These are phyloP conservation scores for Chlorencoelia australis DNA, from an alignment of 2,329 filamentous ascomycete genomes.

Conservation along the genomic window DNA sequence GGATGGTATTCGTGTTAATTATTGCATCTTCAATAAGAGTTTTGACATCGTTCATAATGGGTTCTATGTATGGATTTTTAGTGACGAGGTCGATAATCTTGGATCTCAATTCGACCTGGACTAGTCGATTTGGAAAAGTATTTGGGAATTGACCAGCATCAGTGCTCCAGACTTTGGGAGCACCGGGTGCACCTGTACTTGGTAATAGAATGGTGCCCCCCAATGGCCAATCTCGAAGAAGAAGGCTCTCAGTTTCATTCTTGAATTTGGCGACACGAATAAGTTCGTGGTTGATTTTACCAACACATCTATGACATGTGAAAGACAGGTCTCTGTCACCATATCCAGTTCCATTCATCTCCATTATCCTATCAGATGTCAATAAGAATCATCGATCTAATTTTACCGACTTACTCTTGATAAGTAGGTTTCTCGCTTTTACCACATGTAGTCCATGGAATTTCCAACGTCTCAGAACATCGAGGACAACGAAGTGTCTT, in stretches of 20 bases:
- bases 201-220: conserved; percentile 56
- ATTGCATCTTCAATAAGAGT: conserved; percentile 39
- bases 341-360: conserved; percentile 43
- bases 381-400: conserved; percentile 9
- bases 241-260: conserved; percentile 41
- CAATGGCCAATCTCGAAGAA: conserved; percentile 42
- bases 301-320: conserved; percentile 41
- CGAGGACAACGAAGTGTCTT: conserved; percentile 46
- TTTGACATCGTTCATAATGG: conserved; percentile 41
- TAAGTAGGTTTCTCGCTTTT: conserved; percentile 29
- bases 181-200: conserved; percentile 39
- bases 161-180: conserved; percentile 17
- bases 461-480: conserved; percentile 34
- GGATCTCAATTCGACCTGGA: conserved; percentile 37
- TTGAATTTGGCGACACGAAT: conserved; percentile 54
- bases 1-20: conserved; percentile 29
- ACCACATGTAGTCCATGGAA: conserved; percentile 52
- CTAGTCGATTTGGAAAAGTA: conserved; percentile 48
- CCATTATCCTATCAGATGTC: conserved; percentile 11
- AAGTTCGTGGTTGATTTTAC: conserved; percentile 42
- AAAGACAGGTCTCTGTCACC: conserved; percentile 45
- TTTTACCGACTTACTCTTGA: conserved; percentile 17
- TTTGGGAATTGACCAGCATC: conserved; percentile 21
- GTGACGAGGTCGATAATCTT: conserved; percentile 33
- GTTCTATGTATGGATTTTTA: conserved; percentile 13